These are phyloP conservation scores for Botrytis fragariae DNA, from an alignment of 2,329 filamentous ascomycete genomes.

Conservation along the genomic window DNA sequence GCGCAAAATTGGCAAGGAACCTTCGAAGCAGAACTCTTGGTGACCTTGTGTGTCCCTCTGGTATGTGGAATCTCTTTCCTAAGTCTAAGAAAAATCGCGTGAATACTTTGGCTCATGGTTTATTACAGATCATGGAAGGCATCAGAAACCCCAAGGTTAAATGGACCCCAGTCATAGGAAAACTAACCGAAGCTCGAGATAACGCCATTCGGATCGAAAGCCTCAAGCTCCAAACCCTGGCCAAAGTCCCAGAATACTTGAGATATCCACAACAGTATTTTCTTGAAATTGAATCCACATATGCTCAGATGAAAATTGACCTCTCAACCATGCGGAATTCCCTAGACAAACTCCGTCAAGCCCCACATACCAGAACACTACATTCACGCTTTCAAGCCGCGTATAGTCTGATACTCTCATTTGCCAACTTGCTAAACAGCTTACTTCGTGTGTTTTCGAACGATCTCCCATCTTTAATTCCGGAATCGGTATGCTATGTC, in stretches of 20 bases:
- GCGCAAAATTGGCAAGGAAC: neutral
- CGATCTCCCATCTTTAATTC: neutral
- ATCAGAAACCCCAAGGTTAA: neutral
- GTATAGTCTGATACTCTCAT: neutral
- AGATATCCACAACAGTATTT: neutral
- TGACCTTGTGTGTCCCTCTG: neutral
- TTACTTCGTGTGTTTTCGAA: neutral
- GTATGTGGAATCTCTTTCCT: neutral
- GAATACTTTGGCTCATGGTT: neutral
- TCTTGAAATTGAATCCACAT: neutral
- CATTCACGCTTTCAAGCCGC: neutral
- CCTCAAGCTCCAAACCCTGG: neutral
- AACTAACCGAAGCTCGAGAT: conserved; percentile 8
- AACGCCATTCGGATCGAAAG: neutral
- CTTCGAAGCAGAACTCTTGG: neutral
- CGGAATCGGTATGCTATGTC: neutral
- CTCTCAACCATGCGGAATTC: neutral
- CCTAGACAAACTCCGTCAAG: neutral
- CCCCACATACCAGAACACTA: neutral
- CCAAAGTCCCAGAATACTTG: neutral
- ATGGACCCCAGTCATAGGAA: neutral
- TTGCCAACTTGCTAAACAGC: neutral
- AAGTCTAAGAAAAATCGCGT: fast-evolving
- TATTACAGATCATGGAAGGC: neutral
- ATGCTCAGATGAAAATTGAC: neutral